phyloP scores from a whole-genome alignment of 495 filamentous ascomycete genomes.

The Penicillium cosmopolitanum region DNA sequence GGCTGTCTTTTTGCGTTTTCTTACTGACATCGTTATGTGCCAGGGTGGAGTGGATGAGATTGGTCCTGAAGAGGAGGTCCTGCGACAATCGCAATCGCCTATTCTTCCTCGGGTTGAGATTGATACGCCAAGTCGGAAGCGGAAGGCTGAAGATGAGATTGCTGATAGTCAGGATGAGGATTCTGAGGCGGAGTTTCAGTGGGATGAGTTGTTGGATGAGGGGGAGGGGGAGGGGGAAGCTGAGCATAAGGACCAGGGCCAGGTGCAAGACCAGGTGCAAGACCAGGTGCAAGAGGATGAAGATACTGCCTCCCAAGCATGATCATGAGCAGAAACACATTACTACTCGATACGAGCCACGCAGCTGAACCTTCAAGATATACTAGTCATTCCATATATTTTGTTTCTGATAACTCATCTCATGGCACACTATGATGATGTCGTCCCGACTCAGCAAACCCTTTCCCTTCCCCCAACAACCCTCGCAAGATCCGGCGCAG shows the following conservation, averaged over 20 bases:
- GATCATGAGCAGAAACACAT: background rate
- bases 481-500: conserved; percentile 5
- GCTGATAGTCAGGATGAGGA: conserved; percentile 56
- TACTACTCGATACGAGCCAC: background rate
- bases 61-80: background rate
- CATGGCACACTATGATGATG: conserved; percentile 6
- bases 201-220: conserved; percentile 25
- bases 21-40: background rate
- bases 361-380: too few relatives aligned
- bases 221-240: background rate
- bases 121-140: conserved; percentile 38
- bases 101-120: background rate
- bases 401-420: background rate
- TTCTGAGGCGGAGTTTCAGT: conserved; percentile 44
- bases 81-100: background rate
- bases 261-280: background rate
- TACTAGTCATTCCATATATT: too few relatives aligned
- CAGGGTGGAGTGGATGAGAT: conserved; percentile 34
- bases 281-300: background rate
- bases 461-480: conserved; percentile 18
- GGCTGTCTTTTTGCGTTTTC: background rate
- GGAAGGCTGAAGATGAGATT: conserved; percentile 52
- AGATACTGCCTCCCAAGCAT: background rate
- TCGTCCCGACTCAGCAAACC: conserved; percentile 20
- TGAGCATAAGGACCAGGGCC: background rate